These are phyloP conservation scores for Septoria petroselini DNA, from an alignment of 2,329 filamentous ascomycete species.

Conservation along the genomic window DNA sequence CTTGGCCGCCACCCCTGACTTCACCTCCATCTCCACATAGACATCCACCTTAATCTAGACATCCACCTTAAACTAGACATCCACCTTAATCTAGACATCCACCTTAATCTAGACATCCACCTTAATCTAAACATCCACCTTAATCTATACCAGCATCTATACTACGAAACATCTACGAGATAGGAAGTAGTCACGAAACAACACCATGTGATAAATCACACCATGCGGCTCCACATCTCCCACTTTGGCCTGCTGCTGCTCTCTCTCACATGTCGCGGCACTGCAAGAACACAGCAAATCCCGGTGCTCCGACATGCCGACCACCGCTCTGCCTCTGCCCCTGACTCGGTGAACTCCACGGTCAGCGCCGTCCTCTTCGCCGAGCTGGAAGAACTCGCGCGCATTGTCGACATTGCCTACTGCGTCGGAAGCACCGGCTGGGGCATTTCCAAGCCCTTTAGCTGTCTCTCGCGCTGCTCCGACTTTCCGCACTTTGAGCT, in stretches of 20 bases:
- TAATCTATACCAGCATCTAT: too few relatives aligned
- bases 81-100: too few relatives aligned
- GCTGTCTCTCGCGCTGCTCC: constrained; percentile 76
- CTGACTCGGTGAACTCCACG: too few relatives aligned
- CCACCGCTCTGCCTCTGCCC: too few relatives aligned
- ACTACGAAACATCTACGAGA: too few relatives aligned
- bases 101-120: too few relatives aligned
- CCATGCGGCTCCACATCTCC: constrained; percentile 2
- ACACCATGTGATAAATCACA: constrained; percentile 5
- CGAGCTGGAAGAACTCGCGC: constrained; percentile 81
- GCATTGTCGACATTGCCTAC: constrained; percentile 90
- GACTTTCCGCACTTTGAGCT: constrained; percentile 81
- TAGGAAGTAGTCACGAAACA: too few relatives aligned
- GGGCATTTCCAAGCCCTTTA: constrained; percentile 78
- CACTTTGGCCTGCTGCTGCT: constrained; percentile 5
- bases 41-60: too few relatives aligned
- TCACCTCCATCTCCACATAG: too few relatives aligned
- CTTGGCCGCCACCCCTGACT: too few relatives aligned
- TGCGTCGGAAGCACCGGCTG: constrained; percentile 84
- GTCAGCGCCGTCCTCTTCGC: constrained; percentile 67
- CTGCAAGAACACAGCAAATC: constrained; percentile 26
- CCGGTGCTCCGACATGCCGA: constrained; percentile 37
- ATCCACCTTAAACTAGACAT: too few relatives aligned
- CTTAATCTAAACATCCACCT: too few relatives aligned
- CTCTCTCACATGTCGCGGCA: constrained; percentile 27